Evolutionary conservation across 2,329 filamentous ascomycete genomes (phyloP).

Genomic region (Colletotrichum tropicale): DNA sequence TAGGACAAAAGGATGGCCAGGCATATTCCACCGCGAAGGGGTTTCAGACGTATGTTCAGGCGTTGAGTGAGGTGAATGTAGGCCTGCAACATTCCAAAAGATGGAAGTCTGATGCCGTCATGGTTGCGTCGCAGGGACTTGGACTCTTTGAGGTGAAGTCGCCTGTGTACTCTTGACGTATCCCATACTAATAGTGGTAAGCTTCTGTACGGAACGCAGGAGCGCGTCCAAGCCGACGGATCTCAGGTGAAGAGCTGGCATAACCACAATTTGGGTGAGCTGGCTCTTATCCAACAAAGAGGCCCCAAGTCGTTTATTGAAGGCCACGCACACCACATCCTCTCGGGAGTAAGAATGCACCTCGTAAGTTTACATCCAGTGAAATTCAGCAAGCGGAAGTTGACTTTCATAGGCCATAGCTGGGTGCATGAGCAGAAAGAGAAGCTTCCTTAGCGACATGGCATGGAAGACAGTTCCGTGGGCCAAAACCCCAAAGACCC

Average conservation of each 20-base stretch:
- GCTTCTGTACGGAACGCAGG: constrained; percentile 19
- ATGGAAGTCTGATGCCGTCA: background rate
- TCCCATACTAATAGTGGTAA: background rate
- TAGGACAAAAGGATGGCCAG: constrained; percentile 20
- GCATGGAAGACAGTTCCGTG: constrained; percentile 36
- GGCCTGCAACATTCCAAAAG: background rate
- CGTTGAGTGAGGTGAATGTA: constrained; percentile 11
- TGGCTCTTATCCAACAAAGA: constrained; percentile 1
- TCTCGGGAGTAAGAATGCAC: constrained; percentile 23
- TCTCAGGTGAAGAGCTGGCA: constrained; percentile 18
- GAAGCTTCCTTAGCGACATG: constrained; percentile 23
- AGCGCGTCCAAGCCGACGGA: background rate
- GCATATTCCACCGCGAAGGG: constrained; percentile 13
- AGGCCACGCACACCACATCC: constrained; percentile 21
- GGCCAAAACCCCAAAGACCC: constrained; percentile 27
- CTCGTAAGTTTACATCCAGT: constrained; percentile 9
- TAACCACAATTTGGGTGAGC: constrained; percentile 12
- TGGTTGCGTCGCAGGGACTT: background rate
- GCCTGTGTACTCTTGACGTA: background rate
- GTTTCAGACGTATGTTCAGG: constrained; percentile 22
- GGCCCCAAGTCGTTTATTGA: background rate
- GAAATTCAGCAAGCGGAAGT: background rate
- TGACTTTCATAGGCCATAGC: background rate
- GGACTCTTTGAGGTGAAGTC: constrained; percentile 21
- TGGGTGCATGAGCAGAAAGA: background rate